phyloP scores from a whole-genome alignment of 163 green algal species.

The Scenedesmus sp. region DNA sequence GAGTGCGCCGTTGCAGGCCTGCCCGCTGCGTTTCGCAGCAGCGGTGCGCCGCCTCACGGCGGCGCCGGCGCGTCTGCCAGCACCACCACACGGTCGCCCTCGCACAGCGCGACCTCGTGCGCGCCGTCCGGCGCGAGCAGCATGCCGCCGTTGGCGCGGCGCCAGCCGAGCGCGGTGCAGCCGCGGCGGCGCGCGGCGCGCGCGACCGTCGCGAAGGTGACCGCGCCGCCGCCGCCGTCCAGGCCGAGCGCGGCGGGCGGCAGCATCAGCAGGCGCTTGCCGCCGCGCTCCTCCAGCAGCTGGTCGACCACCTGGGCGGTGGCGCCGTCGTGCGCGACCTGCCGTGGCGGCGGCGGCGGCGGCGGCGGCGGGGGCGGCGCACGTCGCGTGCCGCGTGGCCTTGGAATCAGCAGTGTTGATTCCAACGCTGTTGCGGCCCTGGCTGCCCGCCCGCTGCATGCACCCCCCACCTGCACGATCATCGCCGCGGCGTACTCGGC shows the following conservation, averaged over 20 bases:
- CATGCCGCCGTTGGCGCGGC: slow-evolving; percentile 23
- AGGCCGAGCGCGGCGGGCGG: slow-evolving; percentile 14
- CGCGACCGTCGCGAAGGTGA: slow-evolving; percentile 3
- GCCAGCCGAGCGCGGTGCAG: slow-evolving; percentile 29
- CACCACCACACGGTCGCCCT: slow-evolving; percentile 33
- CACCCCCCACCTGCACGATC: slow-evolving; percentile 30
- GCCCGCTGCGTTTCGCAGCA: too few species aligned
- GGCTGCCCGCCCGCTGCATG: neutral
- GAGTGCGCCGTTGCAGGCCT: too few species aligned
- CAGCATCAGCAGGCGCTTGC: slow-evolving; percentile 16
- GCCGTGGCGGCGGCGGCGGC: too few species aligned
- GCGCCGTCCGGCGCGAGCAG: slow-evolving; percentile 12
- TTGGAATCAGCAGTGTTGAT: neutral
- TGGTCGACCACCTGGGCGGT: slow-evolving; percentile 20
- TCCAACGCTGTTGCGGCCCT: neutral
- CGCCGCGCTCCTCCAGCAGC: slow-evolving; percentile 21
- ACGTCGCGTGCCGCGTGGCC: neutral
- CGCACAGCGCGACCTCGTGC: neutral
- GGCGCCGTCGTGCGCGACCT: slow-evolving; percentile 24
- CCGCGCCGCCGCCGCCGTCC: neutral
- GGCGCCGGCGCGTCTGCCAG: too few species aligned
- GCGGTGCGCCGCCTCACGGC: too few species aligned
- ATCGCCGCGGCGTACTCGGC: slow-evolving; percentile 37
- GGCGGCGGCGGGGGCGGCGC: neutral
- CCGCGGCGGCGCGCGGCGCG: slow-evolving; percentile 2